Conservation (phyloP, 1,284 basidiomycete species). For the Dichomitus squalens region DNA sequence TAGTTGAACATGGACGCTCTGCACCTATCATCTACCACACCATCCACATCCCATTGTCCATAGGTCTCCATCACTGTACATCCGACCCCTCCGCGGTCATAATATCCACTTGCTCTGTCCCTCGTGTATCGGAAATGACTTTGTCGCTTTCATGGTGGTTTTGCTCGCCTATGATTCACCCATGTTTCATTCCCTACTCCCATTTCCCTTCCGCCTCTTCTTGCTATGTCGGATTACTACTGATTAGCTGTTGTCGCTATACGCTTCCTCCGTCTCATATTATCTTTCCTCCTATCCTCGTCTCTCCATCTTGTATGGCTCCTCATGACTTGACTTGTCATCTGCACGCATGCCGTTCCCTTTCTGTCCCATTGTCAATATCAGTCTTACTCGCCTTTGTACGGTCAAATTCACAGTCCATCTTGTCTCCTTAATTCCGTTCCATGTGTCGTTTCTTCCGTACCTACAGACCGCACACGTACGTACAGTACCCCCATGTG, state of each 20-base stretch:
- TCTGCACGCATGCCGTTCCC: background rate
- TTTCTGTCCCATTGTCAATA: background rate
- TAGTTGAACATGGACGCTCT: conserved; percentile 24
- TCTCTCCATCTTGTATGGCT: conserved; percentile 14
- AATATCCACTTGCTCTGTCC: conserved; percentile 20
- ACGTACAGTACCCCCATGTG: conserved; percentile 2
- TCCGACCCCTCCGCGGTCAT: conserved; percentile 11
- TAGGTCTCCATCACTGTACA: conserved; percentile 6
- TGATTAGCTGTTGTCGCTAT: conserved; percentile 20
- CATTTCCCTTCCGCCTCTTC: background rate
- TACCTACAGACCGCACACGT: conserved; percentile 3
- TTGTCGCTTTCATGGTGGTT: conserved; percentile 1
- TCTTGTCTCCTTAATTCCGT: background rate
- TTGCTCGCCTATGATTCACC: too few species aligned
- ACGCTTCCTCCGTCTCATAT: conserved; percentile 8
- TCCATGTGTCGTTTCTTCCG: conserved; percentile 6
- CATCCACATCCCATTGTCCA: background rate
- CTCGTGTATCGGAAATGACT: conserved; percentile 22
- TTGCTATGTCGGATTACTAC: conserved; percentile 19
- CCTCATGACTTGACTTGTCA: conserved; percentile 12
- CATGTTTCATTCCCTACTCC: background rate
- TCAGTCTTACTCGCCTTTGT: background rate
- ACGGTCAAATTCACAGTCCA: background rate
- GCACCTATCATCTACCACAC: conserved; percentile 10
- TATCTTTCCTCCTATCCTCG: background rate